Base-by-base conservation (phyloP, 768 basidiomycete genomes). In the Gloeopeniophorella convolvens region DNA sequence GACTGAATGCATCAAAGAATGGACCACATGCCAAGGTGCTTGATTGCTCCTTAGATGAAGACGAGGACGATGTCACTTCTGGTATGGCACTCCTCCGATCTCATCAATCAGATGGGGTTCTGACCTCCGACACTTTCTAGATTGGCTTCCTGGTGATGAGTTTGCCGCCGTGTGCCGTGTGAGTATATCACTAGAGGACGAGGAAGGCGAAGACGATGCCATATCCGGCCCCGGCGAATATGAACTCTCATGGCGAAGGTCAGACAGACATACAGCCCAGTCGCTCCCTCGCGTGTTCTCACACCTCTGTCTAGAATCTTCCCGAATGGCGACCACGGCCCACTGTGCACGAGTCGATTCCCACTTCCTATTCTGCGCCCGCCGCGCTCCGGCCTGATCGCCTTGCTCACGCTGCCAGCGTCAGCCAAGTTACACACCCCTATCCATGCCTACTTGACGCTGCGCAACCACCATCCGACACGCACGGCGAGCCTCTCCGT, bases 401-500 rank as follows among this genome's bases (percentile, higher is more conserved):
- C 87, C 4, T 69, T 85, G 2, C 70, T 93, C 5, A 66, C 73
- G 49, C 70, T 80, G 2, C 85, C 89, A 0, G 68, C 85, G 0
- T 72, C 67, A 3, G 84, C 82, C 8, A 75, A 66, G 32, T 71
- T 92, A 3, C 90, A 93, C 60, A 61, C 66, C 2, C 80, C 83
- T 0, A 63, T 82, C 15, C 63, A 72, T 3, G 71, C 90, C 24
- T 67, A 72, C 42, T 64, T 85, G 42, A 75, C 70, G 54, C 65
- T 87, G 51, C 79, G 91, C 61, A 89, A 89, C 63, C 67, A 77
- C 48, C 75, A 83, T 51, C 72, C 76, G 3, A 70, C 70, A 7
- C 76, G 81, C 30, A 78, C 89, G 2, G 84, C 85, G 0, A 82
- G 82, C 55, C 65, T 94, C 28, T 71, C 78, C 10, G 73, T 92